phyloP scores from a whole-genome alignment of 768 basidiomycete genomes.

The Clathrus columnatus region DNA sequence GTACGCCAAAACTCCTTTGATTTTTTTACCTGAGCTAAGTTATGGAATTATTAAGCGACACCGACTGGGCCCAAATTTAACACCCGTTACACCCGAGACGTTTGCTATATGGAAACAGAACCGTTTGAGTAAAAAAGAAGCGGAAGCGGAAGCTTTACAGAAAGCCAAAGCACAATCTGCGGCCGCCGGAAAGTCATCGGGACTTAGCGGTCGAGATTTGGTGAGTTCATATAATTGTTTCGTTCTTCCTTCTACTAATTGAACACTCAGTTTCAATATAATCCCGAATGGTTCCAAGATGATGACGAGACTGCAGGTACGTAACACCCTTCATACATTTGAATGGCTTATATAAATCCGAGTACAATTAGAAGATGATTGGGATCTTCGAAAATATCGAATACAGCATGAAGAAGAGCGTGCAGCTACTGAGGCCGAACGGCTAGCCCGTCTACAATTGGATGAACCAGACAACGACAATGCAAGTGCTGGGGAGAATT shows the following conservation, averaged over 20 bases:
- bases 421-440: conserved; percentile 39
- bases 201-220: conserved; percentile 94
- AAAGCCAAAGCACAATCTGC: conserved; percentile 77
- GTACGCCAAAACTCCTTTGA: conserved; percentile 29
- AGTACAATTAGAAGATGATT: conserved; percentile 37
- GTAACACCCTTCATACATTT: not conserved
- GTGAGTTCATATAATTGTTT: conserved; percentile 34
- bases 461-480: conserved; percentile 27
- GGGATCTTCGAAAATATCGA: conserved; percentile 49
- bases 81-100: conserved; percentile 85
- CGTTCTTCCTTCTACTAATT: conserved; percentile 2
- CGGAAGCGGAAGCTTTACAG: conserved; percentile 71
- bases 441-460: conserved; percentile 38
- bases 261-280: conserved; percentile 74
- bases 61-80: conserved; percentile 83
- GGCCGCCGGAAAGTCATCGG: conserved; percentile 81
- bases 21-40: not conserved
- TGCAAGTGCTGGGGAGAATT: conserved; percentile 25
- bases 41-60: conserved; percentile 73
- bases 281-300: conserved; percentile 89
- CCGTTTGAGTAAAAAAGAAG: conserved; percentile 88
- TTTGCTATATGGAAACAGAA: conserved; percentile 96
- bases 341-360: no score
- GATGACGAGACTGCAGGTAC: conserved; percentile 40
- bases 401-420: conserved; percentile 55